These are phyloP conservation scores for Funneliformis geosporum DNA, from an alignment of 192 early-diverging fungal genomes.

Conservation along the genomic window DNA sequence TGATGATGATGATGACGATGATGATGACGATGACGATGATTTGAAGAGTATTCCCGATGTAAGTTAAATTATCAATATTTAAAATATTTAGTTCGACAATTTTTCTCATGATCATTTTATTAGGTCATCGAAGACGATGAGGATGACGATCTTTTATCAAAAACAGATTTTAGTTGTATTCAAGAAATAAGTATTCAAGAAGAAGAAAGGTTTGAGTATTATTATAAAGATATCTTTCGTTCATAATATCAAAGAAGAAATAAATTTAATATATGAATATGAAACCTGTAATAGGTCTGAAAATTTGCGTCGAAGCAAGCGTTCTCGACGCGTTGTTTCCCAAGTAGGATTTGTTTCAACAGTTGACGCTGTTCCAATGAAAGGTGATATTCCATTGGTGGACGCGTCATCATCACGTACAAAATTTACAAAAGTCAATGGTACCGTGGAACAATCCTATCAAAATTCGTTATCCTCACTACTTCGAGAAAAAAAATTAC, in stretches of 20 bases:
- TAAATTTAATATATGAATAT: neutral
- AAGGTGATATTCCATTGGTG: neutral
- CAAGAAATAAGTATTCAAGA: neutral
- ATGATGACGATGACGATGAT: constrained; percentile 19
- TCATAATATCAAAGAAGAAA: neutral
- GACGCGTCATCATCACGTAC: neutral
- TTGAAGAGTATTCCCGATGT: constrained; percentile 11
- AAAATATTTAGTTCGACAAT: neutral
- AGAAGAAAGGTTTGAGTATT: neutral
- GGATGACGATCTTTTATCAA: constrained; percentile 1
- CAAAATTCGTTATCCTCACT: constrained; percentile 22
- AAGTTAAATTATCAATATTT: neutral
- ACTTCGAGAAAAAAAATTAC: constrained; percentile 20
- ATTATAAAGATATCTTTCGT: neutral
- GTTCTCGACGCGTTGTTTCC: neutral
- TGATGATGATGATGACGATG: constrained; percentile 15
- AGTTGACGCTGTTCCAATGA: neutral
- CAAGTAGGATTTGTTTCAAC: constrained; percentile 1
- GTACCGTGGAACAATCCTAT: neutral
- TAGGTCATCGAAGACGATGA: constrained; percentile 15
- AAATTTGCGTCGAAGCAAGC: constrained; percentile 11
- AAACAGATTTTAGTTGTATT: neutral
- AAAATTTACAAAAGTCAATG: neutral
- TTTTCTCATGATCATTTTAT: neutral
- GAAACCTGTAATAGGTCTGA: neutral